Conservation (phyloP, 1,284 basidiomycete species). For the Thecaphora frezii region DNA sequence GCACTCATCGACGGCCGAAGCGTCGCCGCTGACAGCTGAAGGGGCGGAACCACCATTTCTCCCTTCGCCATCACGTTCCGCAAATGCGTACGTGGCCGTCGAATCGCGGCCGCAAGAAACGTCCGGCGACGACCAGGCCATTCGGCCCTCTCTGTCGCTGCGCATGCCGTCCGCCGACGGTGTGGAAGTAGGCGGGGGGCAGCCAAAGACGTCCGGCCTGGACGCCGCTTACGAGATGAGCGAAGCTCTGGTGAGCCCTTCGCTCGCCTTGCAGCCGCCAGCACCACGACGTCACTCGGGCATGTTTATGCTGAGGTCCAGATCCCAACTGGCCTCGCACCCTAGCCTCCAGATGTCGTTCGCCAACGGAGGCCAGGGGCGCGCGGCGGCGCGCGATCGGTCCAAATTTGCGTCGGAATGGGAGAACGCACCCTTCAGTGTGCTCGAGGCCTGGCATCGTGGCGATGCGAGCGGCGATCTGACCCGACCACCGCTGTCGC, state of each 20-base stretch:
- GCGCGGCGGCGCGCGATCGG: slow-evolving; percentile 44
- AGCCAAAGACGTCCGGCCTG: neutral
- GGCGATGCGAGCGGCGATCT: slow-evolving; percentile 10
- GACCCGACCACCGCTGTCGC: slow-evolving; percentile 32
- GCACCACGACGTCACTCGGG: slow-evolving; percentile 44
- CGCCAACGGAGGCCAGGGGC: slow-evolving; percentile 31
- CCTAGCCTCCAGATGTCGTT: slow-evolving; percentile 28
- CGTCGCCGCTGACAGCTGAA: too few relatives aligned
- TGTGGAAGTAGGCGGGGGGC: neutral
- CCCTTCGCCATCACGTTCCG: too few relatives aligned
- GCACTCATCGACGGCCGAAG: too few relatives aligned
- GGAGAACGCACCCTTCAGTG: slow-evolving; percentile 48
- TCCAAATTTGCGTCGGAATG: slow-evolving; percentile 33
- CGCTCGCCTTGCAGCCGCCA: slow-evolving; percentile 5
- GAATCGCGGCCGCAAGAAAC: too few relatives aligned
- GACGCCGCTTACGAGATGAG: neutral
- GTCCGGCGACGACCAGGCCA: neutral
- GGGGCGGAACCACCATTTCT: too few relatives aligned
- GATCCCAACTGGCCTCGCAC: slow-evolving; percentile 43
- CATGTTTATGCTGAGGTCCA: slow-evolving; percentile 40
- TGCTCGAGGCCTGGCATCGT: slow-evolving; percentile 36
- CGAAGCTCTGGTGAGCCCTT: neutral
- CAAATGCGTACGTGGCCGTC: too few relatives aligned
- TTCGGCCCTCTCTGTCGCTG: neutral
- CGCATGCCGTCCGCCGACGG: neutral